Base-by-base conservation (phyloP, 2,329 filamentous ascomycete species). In the Xylariaceae sp. region DNA sequence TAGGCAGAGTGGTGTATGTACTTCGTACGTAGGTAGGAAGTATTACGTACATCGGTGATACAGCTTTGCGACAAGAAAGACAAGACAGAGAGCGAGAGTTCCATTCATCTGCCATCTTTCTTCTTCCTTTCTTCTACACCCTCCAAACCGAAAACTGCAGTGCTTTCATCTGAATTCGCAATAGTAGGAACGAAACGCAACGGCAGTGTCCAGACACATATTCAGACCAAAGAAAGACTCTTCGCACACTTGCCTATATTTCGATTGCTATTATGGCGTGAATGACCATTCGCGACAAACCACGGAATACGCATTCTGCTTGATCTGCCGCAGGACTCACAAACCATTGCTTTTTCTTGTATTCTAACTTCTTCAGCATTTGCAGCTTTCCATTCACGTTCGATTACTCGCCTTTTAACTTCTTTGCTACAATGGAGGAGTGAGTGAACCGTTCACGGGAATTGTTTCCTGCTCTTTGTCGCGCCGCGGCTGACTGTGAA, bases 341-440 rank as follows among this genome's bases (percentile, higher is more conserved):
- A 30, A 17, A 42, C 13, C 49, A 23, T 61, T 51, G 18, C 50
- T 44, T 42, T 57, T 30, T 44, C 15, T 55, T 51, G 50, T 44
- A 42, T 54, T 62, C 57, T 64, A 61, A 61, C 47, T 62, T 30
- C 23, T 30, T 51, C 53, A 61, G 60, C 52, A 56, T 56, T 55
- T 18, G 47, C 58, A 59, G 62, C 53, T 51, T 59, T 39, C 34
- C 51, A 4, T 37, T 23, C 58, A 54, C 47, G 48, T 17, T 15
- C 45, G 6, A 56, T 23, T 49, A 10, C n/a, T 44, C 50, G 10
- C 37, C 23, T 51, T 53, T 49, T 3, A 44, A 5, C 17, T 35
- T 51, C 23, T 47, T 42, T 30, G 23, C 45, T 44, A 37, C 55
- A 48, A 69, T 67, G 67, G 62, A 66, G 52, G 63, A 57, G 67